Evolutionary conservation across 768 basidiomycete species (phyloP), one percentile per base, ranked within the genome.

Genomic region (Sarcomyxa edulis): DNA sequence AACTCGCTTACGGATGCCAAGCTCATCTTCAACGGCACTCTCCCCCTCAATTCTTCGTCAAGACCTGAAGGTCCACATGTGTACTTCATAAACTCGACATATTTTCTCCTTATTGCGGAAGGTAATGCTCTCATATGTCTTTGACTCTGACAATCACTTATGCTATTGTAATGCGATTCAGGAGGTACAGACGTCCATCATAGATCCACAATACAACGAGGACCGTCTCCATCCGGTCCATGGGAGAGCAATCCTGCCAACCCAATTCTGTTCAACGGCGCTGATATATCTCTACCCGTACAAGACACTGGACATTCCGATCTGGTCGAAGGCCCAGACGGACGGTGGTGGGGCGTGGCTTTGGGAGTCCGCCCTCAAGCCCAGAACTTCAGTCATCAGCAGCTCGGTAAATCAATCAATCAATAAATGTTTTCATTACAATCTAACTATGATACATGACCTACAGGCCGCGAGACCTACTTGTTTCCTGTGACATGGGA

Each of bases 1-100:
- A 52, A 52, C 31, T 61, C 64, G 2, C 48, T 64, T 19, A 66
- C 64, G 5, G 56, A 57, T 2, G 61, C 63, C 3, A 40, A 56
- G 37, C 45, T 55, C 29, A 65, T 68, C 35, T 68, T 63, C 46
- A 48, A 46, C 2, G 66, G 66, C 7, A 65, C 61, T 11, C 54
- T 68, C 16, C 59, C 61, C 7, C 48, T 61, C 27, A 59, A 62
- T 26, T 52, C 62, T 2, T 46, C 45, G 27, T 57, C 62, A n/a
- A 52, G 65, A 5, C 66, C 66, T 5, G 66, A 68, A 47, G 66
- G 66, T 22, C 66, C 66, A 26, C 66, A 68, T 44, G 37, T 68
- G 10, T 66, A 68, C 41, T 47, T 45, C 29, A 56, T 65, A 45
- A 59, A 68, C 43, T 49, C 48, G 2, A 65, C 64, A 6, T 68